Evolutionary conservation across 495 filamentous ascomycete species (phyloP).

Genomic region (Trypethelium eluteriae): DNA sequence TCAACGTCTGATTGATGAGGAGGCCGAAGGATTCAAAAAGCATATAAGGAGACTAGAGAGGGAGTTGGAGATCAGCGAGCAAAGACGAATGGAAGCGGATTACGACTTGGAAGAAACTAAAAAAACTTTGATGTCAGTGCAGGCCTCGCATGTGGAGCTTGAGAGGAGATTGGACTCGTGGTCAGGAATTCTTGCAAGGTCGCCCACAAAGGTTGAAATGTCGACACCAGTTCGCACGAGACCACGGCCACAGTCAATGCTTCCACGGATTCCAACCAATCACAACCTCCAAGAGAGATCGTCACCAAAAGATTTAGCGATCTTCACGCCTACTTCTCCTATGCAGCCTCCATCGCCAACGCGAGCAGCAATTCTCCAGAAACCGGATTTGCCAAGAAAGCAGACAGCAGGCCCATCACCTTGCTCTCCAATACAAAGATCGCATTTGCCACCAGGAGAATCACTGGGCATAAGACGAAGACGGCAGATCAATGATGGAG

Average conservation of each 20-base stretch:
- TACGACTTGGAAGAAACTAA: constrained; percentile 10
- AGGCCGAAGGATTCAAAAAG: constrained; percentile 20
- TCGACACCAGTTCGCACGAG: constrained; percentile 15
- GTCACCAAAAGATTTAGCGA: constrained; percentile 14
- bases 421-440: not conserved
- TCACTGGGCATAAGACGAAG: not conserved
- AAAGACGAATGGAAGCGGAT: constrained; percentile 8
- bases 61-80: constrained; percentile 13
- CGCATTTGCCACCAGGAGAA: not conserved
- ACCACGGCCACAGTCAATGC: constrained; percentile 24
- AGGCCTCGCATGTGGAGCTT: constrained; percentile 24
- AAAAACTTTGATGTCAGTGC: constrained; percentile 18
- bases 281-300: constrained; percentile 15
- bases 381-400: constrained; percentile 1
- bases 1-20: constrained; percentile 23
- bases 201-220: constrained; percentile 23
- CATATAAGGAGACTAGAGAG: constrained; percentile 20
- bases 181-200: constrained; percentile 22
- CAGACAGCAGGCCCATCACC: not conserved
- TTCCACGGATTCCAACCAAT: constrained; percentile 25
- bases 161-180: constrained; percentile 26
- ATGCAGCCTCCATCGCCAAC: constrained; percentile 9
- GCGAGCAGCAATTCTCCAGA: not conserved
- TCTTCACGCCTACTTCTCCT: constrained; percentile 13
- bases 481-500: not conserved